phyloP scores from a whole-genome alignment of 805 yeast species.

The Lipomyces chichibuensis region DNA sequence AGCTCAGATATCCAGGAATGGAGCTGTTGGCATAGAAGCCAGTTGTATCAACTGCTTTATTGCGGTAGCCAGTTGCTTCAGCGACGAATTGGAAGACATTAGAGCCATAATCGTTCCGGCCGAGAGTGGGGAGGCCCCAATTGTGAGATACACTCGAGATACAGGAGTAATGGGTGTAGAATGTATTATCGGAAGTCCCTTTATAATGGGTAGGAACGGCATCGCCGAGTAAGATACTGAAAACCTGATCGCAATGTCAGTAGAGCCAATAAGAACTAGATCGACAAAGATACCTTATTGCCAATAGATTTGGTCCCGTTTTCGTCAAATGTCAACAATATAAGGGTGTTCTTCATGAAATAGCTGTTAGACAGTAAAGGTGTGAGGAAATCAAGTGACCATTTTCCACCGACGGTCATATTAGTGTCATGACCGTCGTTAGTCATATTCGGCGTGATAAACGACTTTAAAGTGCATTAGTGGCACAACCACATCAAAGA shows the following conservation, averaged over 20 bases:
- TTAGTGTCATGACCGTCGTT: constrained; percentile 58
- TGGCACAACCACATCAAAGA: too few species aligned
- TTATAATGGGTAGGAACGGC: constrained; percentile 48
- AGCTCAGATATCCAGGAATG: constrained; percentile 28
- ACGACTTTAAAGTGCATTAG: constrained; percentile 38
- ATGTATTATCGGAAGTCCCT: constrained; percentile 53
- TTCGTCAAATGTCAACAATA: constrained; percentile 57
- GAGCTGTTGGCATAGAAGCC: constrained; percentile 29
- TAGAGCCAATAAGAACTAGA: too few species aligned
- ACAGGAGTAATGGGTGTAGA: constrained; percentile 58
- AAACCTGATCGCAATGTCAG: constrained; percentile 41
- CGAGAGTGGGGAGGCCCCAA: constrained; percentile 55
- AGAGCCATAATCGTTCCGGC: constrained; percentile 56
- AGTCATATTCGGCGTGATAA: constrained; percentile 59
- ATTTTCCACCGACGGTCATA: constrained; percentile 51
- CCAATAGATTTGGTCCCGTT: constrained; percentile 49
- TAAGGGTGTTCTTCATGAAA: constrained; percentile 52
- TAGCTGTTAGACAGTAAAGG: constrained; percentile 50
- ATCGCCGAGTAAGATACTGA: constrained; percentile 54
- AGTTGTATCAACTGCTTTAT: constrained; percentile 15
- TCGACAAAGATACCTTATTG: constrained; percentile 45
- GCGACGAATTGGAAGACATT: constrained; percentile 54
- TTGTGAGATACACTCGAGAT: constrained; percentile 54
- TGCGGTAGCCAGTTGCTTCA: constrained; percentile 38
- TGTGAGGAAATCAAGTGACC: constrained; percentile 52